Base-by-base conservation (phyloP, 352 stramenopile species). In the Globisporangium sylvaticum region DNA sequence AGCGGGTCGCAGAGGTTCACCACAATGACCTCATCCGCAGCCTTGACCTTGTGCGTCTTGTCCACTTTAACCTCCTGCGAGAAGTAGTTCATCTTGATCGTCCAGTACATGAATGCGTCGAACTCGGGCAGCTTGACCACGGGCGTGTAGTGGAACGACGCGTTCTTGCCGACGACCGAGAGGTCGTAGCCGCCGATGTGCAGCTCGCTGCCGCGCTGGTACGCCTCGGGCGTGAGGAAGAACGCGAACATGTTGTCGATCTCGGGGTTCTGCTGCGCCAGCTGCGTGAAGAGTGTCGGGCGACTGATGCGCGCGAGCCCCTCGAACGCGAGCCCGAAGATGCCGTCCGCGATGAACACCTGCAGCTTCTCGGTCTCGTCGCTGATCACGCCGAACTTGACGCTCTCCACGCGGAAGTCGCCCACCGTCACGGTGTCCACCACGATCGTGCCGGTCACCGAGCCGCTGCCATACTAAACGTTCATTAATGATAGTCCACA, bases 201-300 rank as follows among this genome's bases (percentile, higher is more conserved):
- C 64, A 97, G 72, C 66, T 97, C 86, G 31, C 79, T 92, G 22
- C 87, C 81, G 12, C 62, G 74, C 18, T 69, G 73, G 58, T 92
- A 88, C 10, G 86, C 88, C 32, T 96, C 77, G 9, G 82, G 85
- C 10, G 86, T 95, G 53, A 97, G 76, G 70, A 90, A 95, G 67
- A 97, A 92, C 53, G 87, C 88, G 68, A 97, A 97, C 76, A 96
- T 90, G 74, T 94, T 91, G 66, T 79, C 76, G 55, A 96, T 68
- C 20, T 83, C 79, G 8, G 84, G 76, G 59, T 92, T 89, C 52
- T 94, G 70, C 27, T 73, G 67, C 50, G 82, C 79, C 20, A 95
- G 77, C 34, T 73, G 68, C 61, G 90, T 75, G 67, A 96, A 92
- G 10, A 96, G 67, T 18, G 90, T 97, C 24, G 90, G 90, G 12